Base-by-base conservation (phyloP, 768 basidiomycete genomes). In the Exidia glandulosa region DNA sequence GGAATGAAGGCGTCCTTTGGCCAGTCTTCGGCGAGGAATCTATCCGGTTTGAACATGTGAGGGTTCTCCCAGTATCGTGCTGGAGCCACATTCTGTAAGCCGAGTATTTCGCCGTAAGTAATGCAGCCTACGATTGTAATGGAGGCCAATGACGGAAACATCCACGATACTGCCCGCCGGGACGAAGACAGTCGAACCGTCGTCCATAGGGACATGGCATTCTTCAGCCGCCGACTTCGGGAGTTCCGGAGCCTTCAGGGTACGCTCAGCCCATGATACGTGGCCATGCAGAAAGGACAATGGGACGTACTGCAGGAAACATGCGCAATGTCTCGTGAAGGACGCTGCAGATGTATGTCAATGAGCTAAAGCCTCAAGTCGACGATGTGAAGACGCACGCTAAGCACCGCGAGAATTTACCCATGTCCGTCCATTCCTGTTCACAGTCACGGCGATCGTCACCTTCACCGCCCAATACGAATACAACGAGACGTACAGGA, bases 41-140 rank as follows among this genome's bases (percentile, higher is more conserved):
- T 74, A 32, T 74, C 72, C 0, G 75, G 75, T 25, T 72, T 74
- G 67, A 82, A 84, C 7, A 63, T 63, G 32, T 77, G 62, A 2
- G 82, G 81, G 54, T 82, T 74, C 56, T 78, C 69, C 81, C 82
- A 84, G 65, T 82, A 82, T 34, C 75, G 74, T 30, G 81, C 82
- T 82, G 61, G 30, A 52, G 23, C 3, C 25, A 27, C 30, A 10
- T 29, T 33, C 25, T n/a, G 14, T 16, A 16, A 29, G 45, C 4
- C 32, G 36, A 54, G 19, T 13, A 37, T 29, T 34, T 14, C n/a
- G 54, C 14, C 32, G 13, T 19, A n/a, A 33, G 56, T 2, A 36
- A n/a, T 31, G 14, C 3, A 45, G 34, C 60, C 23, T 58, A 61
- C 60, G 60, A 32, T 61, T 60, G 25, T 58, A 50, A 32, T 61